Evolutionary conservation across 129 eudicot species (phyloP), one percentile per base, ranked within the genome.

Genomic region (Saposhnikovia divaricata): DNA sequence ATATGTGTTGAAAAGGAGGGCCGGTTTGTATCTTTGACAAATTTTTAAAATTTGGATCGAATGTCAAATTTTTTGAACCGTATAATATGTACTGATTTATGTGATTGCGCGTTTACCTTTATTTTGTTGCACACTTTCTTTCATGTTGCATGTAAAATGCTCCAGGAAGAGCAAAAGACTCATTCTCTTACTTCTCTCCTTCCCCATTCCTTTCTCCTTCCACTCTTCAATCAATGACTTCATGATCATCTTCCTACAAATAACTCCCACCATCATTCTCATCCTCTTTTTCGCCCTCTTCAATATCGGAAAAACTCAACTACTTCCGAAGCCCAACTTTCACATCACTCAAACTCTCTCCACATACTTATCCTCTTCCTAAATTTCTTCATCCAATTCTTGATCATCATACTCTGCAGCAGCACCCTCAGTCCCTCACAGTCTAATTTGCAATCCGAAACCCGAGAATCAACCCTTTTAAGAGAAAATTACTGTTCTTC

Each of bases 141-240:
- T 31, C 98, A 86, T 95, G 97, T 47, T 95, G 97, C 98, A 95
- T 95, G 84, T 92, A 95, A 84, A 95, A 95, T 0, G 97, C 93
- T 18, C 99, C 97, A 0, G 99, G 99, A 75, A 95, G 97, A 3
- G 93, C 85, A 84, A 77, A 92, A 1, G 97, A 96, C 86, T 90
- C 97, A 3, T 82, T 84, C 87, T 34, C 37, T 34, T 34, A 34
- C 37, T 34, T 34, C 37, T 34, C 37, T 34, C 37, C 37, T 34
- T 34, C 37, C 37, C 37, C 37, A 34, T 34, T 34, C 37, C 37
- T 34, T 34, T 34, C 37, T 83, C 69, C 92, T 46, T 81, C 93
- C 12, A 79, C 87, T 14, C 25, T 84, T 13, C 75, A 80, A 5
- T 25, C 86, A 44, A 47, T 63, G 37, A 8, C 86, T 69, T 79